Evolutionary conservation across 345 rosid species (phyloP).

Genomic region (Lepidium sativum): DNA sequence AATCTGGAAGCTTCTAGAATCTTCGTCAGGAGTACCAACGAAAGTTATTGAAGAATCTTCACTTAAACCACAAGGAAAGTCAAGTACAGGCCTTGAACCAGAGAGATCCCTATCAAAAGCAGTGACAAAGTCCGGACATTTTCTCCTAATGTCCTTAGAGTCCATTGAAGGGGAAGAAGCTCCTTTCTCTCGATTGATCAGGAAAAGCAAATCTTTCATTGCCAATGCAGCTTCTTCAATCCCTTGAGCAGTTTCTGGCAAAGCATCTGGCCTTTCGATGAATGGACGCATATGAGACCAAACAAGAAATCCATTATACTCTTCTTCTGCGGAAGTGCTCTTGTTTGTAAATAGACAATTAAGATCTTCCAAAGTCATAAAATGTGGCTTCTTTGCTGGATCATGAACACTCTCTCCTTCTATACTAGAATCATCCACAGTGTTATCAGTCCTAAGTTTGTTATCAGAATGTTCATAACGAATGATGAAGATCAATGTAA

Average conservation of each 20-base stretch:
- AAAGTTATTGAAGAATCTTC: constrained; percentile 75
- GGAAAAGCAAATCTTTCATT: constrained; percentile 41
- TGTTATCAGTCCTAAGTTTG: constrained; percentile 37
- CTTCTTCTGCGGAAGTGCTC: constrained; percentile 35
- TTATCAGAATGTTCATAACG: constrained; percentile 46
- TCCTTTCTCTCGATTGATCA: constrained; percentile 29
- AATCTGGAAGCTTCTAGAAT: constrained; percentile 47
- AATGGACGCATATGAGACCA: constrained; percentile 60
- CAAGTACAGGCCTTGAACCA: constrained; percentile 34
- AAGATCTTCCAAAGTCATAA: constrained; percentile 45
- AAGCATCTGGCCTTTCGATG: constrained; percentile 65
- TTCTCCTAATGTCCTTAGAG: constrained; percentile 18
- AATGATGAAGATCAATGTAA: constrained; percentile 44
- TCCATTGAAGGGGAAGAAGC: constrained; percentile 16
- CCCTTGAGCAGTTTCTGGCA: constrained; percentile 73
- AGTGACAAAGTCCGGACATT: constrained; percentile 51
- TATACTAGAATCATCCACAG: constrained; percentile 19
- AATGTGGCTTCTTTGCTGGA: constrained; percentile 32
- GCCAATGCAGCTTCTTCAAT: constrained; percentile 64
- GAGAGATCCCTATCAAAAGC: constrained; percentile 21
- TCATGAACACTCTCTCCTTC: constrained; percentile 20
- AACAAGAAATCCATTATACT: constrained; percentile 40
- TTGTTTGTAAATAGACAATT: constrained; percentile 39
- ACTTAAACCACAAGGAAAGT: constrained; percentile 67
- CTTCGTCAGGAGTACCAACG: constrained; percentile 62